Conservation (phyloP, 345 rosid genomes). For the Salix suchowensis region DNA sequence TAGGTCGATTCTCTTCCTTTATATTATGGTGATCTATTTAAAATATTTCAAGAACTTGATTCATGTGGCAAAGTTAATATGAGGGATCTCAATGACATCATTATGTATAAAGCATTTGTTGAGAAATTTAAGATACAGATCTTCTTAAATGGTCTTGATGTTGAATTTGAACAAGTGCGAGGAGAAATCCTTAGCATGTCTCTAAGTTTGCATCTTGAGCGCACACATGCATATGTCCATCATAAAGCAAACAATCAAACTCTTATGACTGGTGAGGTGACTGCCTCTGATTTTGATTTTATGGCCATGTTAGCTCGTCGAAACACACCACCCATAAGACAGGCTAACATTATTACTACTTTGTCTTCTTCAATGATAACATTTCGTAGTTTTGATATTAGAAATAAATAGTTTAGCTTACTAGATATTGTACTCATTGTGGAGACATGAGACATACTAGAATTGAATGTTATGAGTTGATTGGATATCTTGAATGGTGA, state of each 20-base stretch:
- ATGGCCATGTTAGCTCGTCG: neutral
- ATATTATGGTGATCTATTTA: slow-evolving; percentile 6
- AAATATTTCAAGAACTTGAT: slow-evolving; percentile 12
- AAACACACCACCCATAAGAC: neutral
- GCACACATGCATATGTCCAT: neutral
- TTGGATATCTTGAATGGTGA: neutral
- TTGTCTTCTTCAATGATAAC: too few relatives aligned
- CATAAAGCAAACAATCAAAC: neutral
- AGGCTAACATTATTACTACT: too few relatives aligned
- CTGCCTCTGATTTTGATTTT: neutral
- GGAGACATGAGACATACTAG: neutral
- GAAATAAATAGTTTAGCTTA: neutral
- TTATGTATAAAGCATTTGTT: neutral
- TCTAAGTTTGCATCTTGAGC: too few relatives aligned
- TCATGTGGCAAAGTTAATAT: neutral
- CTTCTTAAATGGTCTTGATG: too few relatives aligned
- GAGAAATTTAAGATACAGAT: neutral
- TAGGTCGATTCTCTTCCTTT: neutral
- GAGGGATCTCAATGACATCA: slow-evolving; percentile 3
- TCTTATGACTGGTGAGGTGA: neutral
- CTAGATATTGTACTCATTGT: neutral
- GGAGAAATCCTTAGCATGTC: too few relatives aligned
- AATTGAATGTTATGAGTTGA: neutral
- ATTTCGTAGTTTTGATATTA: neutral
- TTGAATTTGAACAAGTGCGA: too few relatives aligned